Conservation (phyloP, 805 yeast genomes). For the Grigorovia humatica region DNA sequence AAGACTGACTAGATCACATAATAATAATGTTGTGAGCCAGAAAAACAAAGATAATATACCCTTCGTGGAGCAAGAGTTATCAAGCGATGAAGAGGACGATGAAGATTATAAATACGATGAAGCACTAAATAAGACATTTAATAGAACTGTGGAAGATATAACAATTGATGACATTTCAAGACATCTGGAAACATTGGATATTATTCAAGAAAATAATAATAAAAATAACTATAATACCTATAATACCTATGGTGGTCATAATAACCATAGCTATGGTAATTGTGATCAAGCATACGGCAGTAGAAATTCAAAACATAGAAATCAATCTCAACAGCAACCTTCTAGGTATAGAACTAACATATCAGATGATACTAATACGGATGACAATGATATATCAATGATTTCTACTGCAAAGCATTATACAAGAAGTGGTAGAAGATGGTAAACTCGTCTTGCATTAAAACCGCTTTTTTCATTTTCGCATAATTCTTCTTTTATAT, state of each 20-base stretch:
- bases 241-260: neutral
- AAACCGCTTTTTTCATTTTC: neutral
- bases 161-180: conserved; percentile 31
- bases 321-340: conserved; percentile 11
- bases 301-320: conserved; percentile 15
- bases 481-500: no score
- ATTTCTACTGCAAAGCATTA: conserved; percentile 25
- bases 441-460: conserved; percentile 8
- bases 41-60: conserved; percentile 14
- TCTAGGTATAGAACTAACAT: neutral
- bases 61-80: conserved; percentile 21
- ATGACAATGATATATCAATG: conserved; percentile 29
- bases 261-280: neutral
- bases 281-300: neutral
- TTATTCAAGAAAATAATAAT: conserved; percentile 12
- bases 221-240: neutral
- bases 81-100: conserved; percentile 28
- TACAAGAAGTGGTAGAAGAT: conserved; percentile 27
- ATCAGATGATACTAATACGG: conserved; percentile 5
- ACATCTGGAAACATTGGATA: conserved; percentile 28
- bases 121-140: conserved; percentile 29
- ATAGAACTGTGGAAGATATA: conserved; percentile 30
- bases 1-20: conserved; percentile 19
- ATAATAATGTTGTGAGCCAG: conserved; percentile 1
- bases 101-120: conserved; percentile 30